phyloP scores from a whole-genome alignment of 2,329 filamentous ascomycete species.

The Periconia sp. region DNA sequence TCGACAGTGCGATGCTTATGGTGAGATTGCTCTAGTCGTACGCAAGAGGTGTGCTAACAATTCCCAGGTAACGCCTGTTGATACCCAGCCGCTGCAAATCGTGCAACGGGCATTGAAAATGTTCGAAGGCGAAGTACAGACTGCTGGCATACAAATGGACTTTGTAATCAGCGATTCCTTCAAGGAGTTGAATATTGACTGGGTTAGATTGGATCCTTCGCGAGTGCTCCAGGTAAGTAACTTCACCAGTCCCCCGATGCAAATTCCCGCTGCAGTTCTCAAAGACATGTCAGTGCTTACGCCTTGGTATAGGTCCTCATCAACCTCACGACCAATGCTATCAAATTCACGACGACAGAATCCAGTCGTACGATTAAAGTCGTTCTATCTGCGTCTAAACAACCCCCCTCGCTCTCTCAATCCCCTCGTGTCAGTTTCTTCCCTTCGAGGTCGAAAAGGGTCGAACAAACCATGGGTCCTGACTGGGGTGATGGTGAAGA shows the following conservation, averaged over 20 bases:
- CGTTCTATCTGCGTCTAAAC: constrained; percentile 63
- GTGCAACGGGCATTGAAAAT: constrained; percentile 72
- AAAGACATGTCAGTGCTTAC: constrained; percentile 6
- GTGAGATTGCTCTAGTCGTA: constrained; percentile 27
- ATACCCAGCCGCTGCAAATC: constrained; percentile 67
- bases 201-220: constrained; percentile 73
- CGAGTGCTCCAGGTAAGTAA: constrained; percentile 63
- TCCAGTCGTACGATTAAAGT: constrained; percentile 66
- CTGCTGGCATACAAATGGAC: constrained; percentile 67
- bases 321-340: constrained; percentile 77
- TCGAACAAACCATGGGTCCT: constrained; percentile 51
- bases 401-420: constrained; percentile 52
- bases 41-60: neutral
- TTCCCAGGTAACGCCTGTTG: constrained; percentile 62
- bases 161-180: constrained; percentile 67
- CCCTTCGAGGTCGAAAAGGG: constrained; percentile 55
- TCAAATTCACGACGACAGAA: constrained; percentile 75
- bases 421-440: constrained; percentile 61
- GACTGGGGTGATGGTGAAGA: constrained; percentile 72
- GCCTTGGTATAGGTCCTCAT: constrained; percentile 51
- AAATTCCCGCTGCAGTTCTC: too few relatives aligned
- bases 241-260: too few relatives aligned
- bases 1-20: constrained; percentile 73
- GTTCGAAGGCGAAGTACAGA: constrained; percentile 74
- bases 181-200: constrained; percentile 60